Conservation (phyloP, 306 rosid genomes). For the Citrullus amarus region DNA sequence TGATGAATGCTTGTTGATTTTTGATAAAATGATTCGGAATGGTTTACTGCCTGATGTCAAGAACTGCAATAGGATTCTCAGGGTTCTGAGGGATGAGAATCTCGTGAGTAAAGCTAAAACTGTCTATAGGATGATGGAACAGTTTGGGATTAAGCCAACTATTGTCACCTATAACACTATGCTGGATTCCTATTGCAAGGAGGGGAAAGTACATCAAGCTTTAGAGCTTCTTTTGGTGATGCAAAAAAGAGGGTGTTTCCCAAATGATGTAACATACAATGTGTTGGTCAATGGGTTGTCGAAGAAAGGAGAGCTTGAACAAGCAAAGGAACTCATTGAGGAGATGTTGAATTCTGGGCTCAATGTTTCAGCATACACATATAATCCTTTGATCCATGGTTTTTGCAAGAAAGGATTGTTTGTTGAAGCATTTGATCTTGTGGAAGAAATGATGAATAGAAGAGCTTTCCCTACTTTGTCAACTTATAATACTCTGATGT, state of each 20-base stretch:
- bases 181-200: constrained; percentile 56
- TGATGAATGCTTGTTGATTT: constrained; percentile 37
- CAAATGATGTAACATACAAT: constrained; percentile 44
- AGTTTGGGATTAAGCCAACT: constrained; percentile 43
- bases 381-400: constrained; percentile 48
- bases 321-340: constrained; percentile 35
- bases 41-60: constrained; percentile 56
- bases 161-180: constrained; percentile 50
- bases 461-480: constrained; percentile 37
- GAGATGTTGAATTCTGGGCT: constrained; percentile 46
- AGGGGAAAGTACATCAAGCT: constrained; percentile 46
- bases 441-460: constrained; percentile 39
- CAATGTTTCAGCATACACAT: constrained; percentile 42
- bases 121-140: constrained; percentile 44
- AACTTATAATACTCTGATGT: constrained; percentile 53
- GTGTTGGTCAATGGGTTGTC: constrained; percentile 59
- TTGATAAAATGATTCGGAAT: constrained; percentile 38
- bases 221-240: constrained; percentile 36
- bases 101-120: constrained; percentile 25
- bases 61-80: constrained; percentile 71
- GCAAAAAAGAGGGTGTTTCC: constrained; percentile 38
- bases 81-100: constrained; percentile 35
- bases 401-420: constrained; percentile 41
- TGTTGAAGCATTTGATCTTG: constrained; percentile 33
- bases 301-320: constrained; percentile 37